Conservation (phyloP, 176 grass and related monocot genomes). For the Musa beccarii region DNA sequence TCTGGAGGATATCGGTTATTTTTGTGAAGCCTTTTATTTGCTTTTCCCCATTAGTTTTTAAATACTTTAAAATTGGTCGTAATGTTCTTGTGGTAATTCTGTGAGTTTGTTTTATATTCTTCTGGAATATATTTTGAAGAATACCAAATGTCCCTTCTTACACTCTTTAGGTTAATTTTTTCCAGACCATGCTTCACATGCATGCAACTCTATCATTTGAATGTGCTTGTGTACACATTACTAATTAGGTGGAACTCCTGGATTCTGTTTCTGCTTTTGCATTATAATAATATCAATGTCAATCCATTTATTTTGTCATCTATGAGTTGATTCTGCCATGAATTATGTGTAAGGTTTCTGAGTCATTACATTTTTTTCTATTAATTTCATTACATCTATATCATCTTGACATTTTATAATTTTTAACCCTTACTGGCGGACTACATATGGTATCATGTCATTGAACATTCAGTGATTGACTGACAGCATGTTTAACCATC, state of each 20-base stretch:
- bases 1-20: background rate
- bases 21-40: background rate
- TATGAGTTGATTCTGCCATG: no score
- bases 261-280: background rate
- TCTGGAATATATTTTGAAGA: background rate
- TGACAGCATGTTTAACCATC: no score
- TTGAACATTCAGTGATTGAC: no score
- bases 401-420: no score
- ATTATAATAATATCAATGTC: background rate
- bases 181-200: background rate
- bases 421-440: no score
- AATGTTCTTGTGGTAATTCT: background rate
- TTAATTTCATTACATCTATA: no score
- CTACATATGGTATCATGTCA: no score
- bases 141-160: background rate
- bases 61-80: background rate
- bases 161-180: background rate
- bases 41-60: background rate
- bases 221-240: background rate
- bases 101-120: background rate
- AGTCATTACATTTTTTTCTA: no score
- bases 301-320: background rate
- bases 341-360: no score
- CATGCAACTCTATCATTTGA: background rate
- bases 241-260: background rate